phyloP scores from a whole-genome alignment of 164 flowering plant species.

The Amborella trichopoda region DNA sequence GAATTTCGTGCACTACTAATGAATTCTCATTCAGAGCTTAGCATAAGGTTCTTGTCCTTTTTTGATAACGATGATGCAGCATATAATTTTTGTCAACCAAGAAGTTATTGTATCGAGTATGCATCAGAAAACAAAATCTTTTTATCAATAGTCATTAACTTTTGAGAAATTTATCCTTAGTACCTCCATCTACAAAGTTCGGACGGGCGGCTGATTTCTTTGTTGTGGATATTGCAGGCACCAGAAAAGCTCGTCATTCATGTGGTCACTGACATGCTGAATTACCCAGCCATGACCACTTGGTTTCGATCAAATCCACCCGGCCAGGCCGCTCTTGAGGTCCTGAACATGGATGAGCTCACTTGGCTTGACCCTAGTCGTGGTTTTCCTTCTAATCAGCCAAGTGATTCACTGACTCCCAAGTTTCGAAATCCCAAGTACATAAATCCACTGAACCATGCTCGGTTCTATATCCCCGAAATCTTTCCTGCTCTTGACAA shows the following conservation, averaged over 20 bases:
- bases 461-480: conserved; percentile 78
- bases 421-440: conserved; percentile 39
- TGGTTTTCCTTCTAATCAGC: conserved; percentile 19
- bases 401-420: conserved; percentile 12
- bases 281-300: conserved; percentile 71
- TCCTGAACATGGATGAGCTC: conserved; percentile 40
- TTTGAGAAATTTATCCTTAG: no score
- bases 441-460: conserved; percentile 58
- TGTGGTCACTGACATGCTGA: conserved; percentile 80
- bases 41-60: no score
- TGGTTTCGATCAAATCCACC: conserved; percentile 89
- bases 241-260: conserved; percentile 73
- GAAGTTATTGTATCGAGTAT: no score
- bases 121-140: no score
- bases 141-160: no score
- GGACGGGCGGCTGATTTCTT: no score
- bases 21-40: no score
- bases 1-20: no score
- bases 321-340: conserved; percentile 49
- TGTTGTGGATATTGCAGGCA: conserved; percentile 31
- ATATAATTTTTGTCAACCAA: no score
- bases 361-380: conserved; percentile 31
- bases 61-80: no score
- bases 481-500: conserved; percentile 61
- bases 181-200: no score